phyloP scores from a whole-genome alignment of 768 basidiomycete species.

The Suillus hirtellus region DNA sequence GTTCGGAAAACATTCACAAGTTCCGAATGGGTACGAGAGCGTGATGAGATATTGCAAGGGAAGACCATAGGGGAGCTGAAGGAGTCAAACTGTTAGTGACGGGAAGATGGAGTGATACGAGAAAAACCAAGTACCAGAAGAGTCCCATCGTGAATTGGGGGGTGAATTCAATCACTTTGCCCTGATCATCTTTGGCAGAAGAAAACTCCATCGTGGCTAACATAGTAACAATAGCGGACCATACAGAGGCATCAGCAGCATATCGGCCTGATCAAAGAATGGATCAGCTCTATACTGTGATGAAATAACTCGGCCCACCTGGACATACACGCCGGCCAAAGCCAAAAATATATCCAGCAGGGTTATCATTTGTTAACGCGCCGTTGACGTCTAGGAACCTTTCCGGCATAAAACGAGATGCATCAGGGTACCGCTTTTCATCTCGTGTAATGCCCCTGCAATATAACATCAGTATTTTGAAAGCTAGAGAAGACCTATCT shows the following conservation, averaged over 20 bases:
- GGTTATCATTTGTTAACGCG: constrained; percentile 12
- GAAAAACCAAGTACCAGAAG: background rate
- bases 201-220: constrained; percentile 7
- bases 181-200: constrained; percentile 8
- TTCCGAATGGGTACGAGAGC: no score
- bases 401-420: constrained; percentile 17
- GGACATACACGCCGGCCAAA: constrained; percentile 17
- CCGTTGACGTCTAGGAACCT: constrained; percentile 13
- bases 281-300: no score
- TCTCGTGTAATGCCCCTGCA: constrained; percentile 11
- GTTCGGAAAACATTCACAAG: no score
- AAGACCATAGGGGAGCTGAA: no score
- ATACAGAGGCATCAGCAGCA: constrained; percentile 4
- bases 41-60: no score
- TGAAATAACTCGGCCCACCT: background rate
- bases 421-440: constrained; percentile 12
- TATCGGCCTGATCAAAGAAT: constrained; percentile 4
- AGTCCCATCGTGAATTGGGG: constrained; percentile 7
- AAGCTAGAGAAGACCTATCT: background rate
- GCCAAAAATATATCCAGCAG: constrained; percentile 10
- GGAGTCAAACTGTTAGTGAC: no score
- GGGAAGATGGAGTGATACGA: no score
- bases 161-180: constrained; percentile 6
- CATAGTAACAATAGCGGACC: constrained; percentile 11
- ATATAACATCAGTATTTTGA: background rate